Evolutionary conservation across 2,329 filamentous ascomycete genomes (phyloP).

Genomic region (Microdochium trichocladiopsis): DNA sequence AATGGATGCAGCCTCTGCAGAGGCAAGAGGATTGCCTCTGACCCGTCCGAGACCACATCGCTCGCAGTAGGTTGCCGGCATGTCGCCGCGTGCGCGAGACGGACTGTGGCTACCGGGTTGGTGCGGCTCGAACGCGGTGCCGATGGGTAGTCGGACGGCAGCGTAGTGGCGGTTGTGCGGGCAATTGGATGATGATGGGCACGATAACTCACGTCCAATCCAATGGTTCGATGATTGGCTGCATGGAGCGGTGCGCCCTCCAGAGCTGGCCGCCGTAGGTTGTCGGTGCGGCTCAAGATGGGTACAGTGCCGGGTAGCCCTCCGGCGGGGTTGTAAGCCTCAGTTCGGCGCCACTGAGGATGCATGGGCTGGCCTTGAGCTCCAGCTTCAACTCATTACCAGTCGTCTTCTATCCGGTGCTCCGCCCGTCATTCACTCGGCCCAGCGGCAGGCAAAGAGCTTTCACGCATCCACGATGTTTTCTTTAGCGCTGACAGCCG

Average conservation of each 20-base stretch:
- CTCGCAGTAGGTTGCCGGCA: slow-evolving; percentile 47
- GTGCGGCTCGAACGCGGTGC: slow-evolving; percentile 1
- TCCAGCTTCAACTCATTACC: neutral
- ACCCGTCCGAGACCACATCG: slow-evolving; percentile 58
- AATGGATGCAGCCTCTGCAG: slow-evolving; percentile 53
- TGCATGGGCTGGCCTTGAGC: neutral
- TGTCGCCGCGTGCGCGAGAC: slow-evolving; percentile 8
- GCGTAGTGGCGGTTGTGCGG: neutral
- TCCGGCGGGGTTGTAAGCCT: neutral
- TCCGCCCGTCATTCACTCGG: too few species aligned
- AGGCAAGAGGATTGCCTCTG: slow-evolving; percentile 53
- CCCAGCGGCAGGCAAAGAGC: neutral
- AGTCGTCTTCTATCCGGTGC: too few species aligned
- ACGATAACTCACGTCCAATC: neutral
- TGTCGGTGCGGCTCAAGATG: neutral
- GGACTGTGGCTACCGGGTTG: slow-evolving; percentile 7
- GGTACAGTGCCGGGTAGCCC: neutral
- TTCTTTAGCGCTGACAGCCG: slow-evolving; percentile 58
- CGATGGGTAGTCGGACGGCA: neutral
- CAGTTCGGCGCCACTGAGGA: neutral
- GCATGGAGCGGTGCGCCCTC: neutral
- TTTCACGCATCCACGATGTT: slow-evolving; percentile 44
- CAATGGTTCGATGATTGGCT: neutral
- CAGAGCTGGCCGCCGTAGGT: too few species aligned
- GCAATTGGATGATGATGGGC: slow-evolving; percentile 3